phyloP scores from a whole-genome alignment of 1,284 basidiomycete genomes.

The Austroboletus olivaceoglutinosus region DNA sequence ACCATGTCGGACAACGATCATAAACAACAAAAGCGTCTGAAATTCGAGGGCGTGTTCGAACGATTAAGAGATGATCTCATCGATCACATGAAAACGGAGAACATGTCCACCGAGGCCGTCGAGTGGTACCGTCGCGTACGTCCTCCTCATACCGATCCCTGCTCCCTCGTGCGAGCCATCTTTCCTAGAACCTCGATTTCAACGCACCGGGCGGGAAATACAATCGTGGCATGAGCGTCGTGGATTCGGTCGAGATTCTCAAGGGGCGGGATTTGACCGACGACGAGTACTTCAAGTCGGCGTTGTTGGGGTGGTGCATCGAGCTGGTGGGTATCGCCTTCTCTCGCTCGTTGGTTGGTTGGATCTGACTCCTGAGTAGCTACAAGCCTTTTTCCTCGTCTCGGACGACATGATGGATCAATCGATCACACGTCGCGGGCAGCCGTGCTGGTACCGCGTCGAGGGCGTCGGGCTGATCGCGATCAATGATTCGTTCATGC shows the following conservation, averaged over 20 bases:
- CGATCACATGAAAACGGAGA: conserved; percentile 47
- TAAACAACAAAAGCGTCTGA: conserved; percentile 28
- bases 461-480: conserved; percentile 81
- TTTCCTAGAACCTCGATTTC: conserved; percentile 79
- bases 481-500: conserved; percentile 97
- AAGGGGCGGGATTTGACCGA: conserved; percentile 67
- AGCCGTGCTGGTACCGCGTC: conserved; percentile 93
- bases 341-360: neutral
- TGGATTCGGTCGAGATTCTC: conserved; percentile 91
- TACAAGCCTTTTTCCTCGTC: conserved; percentile 98
- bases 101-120: conserved; percentile 62
- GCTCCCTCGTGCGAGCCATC: neutral
- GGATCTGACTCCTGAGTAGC: conserved; percentile 42
- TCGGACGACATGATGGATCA: conserved; percentile 98
- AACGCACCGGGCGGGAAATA: conserved; percentile 97
- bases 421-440: conserved; percentile 93
- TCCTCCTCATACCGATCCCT: conserved; percentile 3
- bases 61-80: conserved; percentile 37
- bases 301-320: conserved; percentile 94
- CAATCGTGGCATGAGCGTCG: conserved; percentile 93
- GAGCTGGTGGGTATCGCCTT: conserved; percentile 59
- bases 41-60: conserved; percentile 31
- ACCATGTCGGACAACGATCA: conserved; percentile 16
- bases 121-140: conserved; percentile 61
- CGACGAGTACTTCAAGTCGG: conserved; percentile 88